Percentiles rank a stretch among this genome's conserved stretches.
Evolutionary conservation across 306 rosid genomes (phyloP).

Genomic region (Vigna hirtella): DNA sequence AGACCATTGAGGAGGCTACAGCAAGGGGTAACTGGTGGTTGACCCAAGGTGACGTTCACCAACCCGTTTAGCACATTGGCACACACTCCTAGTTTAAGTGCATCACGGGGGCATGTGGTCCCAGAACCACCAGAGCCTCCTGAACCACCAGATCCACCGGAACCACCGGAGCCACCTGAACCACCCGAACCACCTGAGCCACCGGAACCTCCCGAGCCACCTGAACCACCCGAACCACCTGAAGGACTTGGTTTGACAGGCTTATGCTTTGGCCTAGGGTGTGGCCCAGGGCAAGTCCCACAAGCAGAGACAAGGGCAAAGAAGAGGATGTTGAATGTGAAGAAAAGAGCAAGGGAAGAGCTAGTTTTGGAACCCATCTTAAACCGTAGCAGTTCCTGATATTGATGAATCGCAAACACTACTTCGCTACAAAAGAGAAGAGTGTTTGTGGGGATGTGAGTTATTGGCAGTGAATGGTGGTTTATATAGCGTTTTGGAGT

Average conservation of each 20-base stretch:
- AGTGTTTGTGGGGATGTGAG: constrained; percentile 10
- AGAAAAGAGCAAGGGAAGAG: constrained; percentile 70
- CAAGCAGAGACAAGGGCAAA: constrained; percentile 70
- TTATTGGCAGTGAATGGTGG: not conserved
- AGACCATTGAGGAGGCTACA: constrained; percentile 76
- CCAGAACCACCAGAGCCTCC: constrained; percentile 22
- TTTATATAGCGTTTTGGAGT: constrained; percentile 3
- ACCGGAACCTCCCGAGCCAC: not conserved
- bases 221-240: not conserved
- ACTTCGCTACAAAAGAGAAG: not conserved
- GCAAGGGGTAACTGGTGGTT: constrained; percentile 75
- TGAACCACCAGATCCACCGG: not conserved
- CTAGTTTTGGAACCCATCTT: constrained; percentile 67
- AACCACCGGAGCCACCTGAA: not conserved
- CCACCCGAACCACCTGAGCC: not conserved
- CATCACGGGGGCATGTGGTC: constrained; percentile 63
- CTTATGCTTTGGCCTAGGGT: not conserved
- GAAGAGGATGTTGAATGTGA: constrained; percentile 72
- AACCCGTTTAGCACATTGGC: constrained; percentile 68
- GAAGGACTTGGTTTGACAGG: constrained; percentile 41
- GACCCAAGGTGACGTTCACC: constrained; percentile 58
- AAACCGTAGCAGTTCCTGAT: constrained; percentile 15
- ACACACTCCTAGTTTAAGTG: constrained; percentile 75
- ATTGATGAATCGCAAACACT: not conserved
- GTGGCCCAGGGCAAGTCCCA: constrained; percentile 39